Evolutionary conservation across 257 asterid species (phyloP).

Genomic region (Penstemon newberryi): DNA sequence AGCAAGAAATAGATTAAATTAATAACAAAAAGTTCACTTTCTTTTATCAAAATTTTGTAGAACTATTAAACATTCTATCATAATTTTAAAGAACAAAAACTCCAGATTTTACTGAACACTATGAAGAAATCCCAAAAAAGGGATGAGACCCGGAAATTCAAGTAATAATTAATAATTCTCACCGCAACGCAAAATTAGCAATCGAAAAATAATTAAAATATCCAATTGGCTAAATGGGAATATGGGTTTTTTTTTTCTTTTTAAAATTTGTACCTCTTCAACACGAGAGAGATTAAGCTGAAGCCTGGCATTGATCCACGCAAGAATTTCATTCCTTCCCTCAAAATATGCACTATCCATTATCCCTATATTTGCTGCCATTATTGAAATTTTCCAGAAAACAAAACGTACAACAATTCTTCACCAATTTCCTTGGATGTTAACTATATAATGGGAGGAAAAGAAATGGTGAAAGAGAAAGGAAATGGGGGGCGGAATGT

Average conservation of each 20-base stretch:
- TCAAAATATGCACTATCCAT: constrained; percentile 94
- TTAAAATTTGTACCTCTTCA: constrained; percentile 61
- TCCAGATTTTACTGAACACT: not conserved
- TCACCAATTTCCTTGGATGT: constrained; percentile 19
- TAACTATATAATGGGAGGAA: constrained; percentile 3
- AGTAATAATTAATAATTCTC: constrained; percentile 8
- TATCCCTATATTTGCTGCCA: constrained; percentile 85
- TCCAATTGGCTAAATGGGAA: constrained; percentile 10
- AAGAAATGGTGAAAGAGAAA: constrained; percentile 5
- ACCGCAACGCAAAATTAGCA: not conserved
- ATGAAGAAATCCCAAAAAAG: constrained; percentile 13
- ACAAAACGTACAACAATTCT: constrained; percentile 13
- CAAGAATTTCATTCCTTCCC: constrained; percentile 83
- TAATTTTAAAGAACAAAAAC: not conserved
- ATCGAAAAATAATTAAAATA: not conserved
- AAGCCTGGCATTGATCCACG: constrained; percentile 82
- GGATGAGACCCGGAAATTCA: not conserved
- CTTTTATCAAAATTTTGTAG: not conserved
- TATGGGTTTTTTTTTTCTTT: not conserved
- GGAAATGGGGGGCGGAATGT: constrained; percentile 31
- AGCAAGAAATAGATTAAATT: not conserved
- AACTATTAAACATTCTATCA: not conserved
- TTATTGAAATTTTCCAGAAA: constrained; percentile 30
- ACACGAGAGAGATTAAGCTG: constrained; percentile 76
- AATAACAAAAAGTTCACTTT: constrained; percentile 2